Base-by-base conservation (phyloP, 306 rosid genomes). In the Vicia faba region DNA sequence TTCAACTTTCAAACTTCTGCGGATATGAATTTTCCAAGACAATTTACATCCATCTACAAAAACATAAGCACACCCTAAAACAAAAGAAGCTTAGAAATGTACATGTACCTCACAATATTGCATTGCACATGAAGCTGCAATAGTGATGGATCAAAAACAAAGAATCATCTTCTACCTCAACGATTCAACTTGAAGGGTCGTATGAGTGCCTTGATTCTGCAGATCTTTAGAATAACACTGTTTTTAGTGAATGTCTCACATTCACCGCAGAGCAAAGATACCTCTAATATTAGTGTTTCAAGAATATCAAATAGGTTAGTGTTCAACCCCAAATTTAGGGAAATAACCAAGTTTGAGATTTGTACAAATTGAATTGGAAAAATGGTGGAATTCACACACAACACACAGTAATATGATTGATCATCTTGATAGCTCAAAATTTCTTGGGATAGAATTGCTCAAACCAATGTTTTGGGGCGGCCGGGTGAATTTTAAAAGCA, bases 391-490 rank as follows among this genome's bases (percentile, higher is more conserved):
- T 63, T 61, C 44, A 62, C 35, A 16, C n/a, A 44, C 71, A 61
- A 66, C n/a, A 55, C 53, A 60, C 58, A 18, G 8, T 53, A 14
- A 68, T 26, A 26, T 18, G 16, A 39, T 70, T 31, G 35, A 66
- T 68, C 55, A 26, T 33, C 8, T 33, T 33, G 38, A 33, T 33
- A 15, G 13, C 39, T 19, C 51, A 31, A 40, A 72, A 40, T 40
- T 40, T 71, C 41, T 56, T 73, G 28, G 11, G 53, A 67, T 75
- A 82, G 79, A 78, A 83, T 70, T 83, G 68, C 78, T 91, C 96
- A 13, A 87, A 79, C 92, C 93, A 91, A 56, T 81, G 87, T 81
- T 91, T 91, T 13, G 81, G 88, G 72, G 87, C 89, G 36, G 90
- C 95, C 3, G 95, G 91, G 65, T 91, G 96, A 46, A 91, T 77